These are phyloP conservation scores for Calvatia gigantea DNA, from an alignment of 768 basidiomycete species.

Conservation along the genomic window DNA sequence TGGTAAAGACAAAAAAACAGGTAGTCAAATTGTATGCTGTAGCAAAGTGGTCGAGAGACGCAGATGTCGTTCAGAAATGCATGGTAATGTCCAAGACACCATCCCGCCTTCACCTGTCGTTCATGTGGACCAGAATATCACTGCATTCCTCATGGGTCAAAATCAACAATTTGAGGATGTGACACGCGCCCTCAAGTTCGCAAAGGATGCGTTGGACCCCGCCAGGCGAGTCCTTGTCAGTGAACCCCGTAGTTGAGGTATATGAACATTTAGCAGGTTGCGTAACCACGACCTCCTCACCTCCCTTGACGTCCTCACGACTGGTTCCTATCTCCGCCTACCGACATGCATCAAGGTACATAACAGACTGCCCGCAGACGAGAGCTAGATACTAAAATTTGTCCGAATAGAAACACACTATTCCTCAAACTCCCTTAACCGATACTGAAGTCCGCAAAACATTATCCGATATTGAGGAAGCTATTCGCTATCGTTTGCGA, in stretches of 20 bases:
- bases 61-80: slow-evolving; percentile 79
- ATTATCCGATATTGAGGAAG: slow-evolving; percentile 68
- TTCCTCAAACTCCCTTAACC: slow-evolving; percentile 63
- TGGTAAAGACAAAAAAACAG: slow-evolving; percentile 87
- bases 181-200: slow-evolving; percentile 57
- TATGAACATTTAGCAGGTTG: slow-evolving; percentile 43
- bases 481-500: slow-evolving; percentile 75
- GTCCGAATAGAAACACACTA: slow-evolving; percentile 61
- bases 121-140: slow-evolving; percentile 62
- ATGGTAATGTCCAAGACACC: slow-evolving; percentile 47
- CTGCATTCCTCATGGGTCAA: slow-evolving; percentile 81
- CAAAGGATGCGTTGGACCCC: slow-evolving; percentile 67
- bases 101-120: not conserved
- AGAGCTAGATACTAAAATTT: slow-evolving; percentile 9
- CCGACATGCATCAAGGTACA: slow-evolving; percentile 77
- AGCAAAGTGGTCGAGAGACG: slow-evolving; percentile 83
- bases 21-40: slow-evolving; percentile 87
- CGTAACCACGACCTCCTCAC: slow-evolving; percentile 94
- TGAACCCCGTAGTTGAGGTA: not conserved
- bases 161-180: slow-evolving; percentile 79
- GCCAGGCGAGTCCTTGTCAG: slow-evolving; percentile 55
- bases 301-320: slow-evolving; percentile 84
- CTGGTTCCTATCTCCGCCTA: slow-evolving; percentile 81
- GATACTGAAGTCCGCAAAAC: slow-evolving; percentile 65
- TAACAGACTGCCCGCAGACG: slow-evolving; percentile 9